Percentiles rank a stretch among this genome's conserved stretches.
Evolutionary conservation across 2,329 filamentous ascomycete genomes (phyloP).

Genomic region (Aspergillus sp.): DNA sequence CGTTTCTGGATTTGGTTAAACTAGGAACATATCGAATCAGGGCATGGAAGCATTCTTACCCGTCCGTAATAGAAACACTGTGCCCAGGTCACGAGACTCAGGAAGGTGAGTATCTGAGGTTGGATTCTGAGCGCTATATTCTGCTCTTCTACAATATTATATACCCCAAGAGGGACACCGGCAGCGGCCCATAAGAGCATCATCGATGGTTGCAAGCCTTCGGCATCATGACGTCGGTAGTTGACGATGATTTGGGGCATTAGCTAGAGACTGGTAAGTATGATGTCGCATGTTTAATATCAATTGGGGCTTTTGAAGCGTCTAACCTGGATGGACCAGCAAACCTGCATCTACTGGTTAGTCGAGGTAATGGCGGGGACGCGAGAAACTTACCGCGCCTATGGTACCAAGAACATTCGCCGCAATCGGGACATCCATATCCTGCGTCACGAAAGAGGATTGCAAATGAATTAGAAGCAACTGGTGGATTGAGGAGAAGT

Average conservation of each 20-base stretch:
- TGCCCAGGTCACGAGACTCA: slow-evolving; percentile 49
- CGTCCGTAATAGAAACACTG: slow-evolving; percentile 52
- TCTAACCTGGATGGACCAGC: slow-evolving; percentile 58
- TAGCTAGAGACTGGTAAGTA: slow-evolving; percentile 39
- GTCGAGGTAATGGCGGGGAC: background rate
- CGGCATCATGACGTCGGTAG: slow-evolving; percentile 58
- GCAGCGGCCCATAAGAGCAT: slow-evolving; percentile 64
- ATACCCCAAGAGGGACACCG: slow-evolving; percentile 59
- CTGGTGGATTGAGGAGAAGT: too few species aligned
- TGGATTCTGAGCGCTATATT: slow-evolving; percentile 51
- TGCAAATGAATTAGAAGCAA: too few species aligned
- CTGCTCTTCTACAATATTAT: slow-evolving; percentile 50
- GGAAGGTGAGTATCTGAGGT: slow-evolving; percentile 48
- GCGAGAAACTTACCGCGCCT: slow-evolving; percentile 17
- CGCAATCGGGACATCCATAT: slow-evolving; percentile 21
- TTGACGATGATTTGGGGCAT: slow-evolving; percentile 66
- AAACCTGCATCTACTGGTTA: slow-evolving; percentile 35
- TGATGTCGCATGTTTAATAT: too few species aligned
- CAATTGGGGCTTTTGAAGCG: too few species aligned
- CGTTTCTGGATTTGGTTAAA: slow-evolving; percentile 36
- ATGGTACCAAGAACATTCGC: slow-evolving; percentile 26
- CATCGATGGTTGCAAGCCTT: slow-evolving; percentile 61
- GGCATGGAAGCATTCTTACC: slow-evolving; percentile 5
- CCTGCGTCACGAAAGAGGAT: too few species aligned
- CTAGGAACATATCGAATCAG: background rate